These are phyloP conservation scores for Ephemerocybe angulata DNA, from an alignment of 768 basidiomycete genomes.

Conservation along the genomic window DNA sequence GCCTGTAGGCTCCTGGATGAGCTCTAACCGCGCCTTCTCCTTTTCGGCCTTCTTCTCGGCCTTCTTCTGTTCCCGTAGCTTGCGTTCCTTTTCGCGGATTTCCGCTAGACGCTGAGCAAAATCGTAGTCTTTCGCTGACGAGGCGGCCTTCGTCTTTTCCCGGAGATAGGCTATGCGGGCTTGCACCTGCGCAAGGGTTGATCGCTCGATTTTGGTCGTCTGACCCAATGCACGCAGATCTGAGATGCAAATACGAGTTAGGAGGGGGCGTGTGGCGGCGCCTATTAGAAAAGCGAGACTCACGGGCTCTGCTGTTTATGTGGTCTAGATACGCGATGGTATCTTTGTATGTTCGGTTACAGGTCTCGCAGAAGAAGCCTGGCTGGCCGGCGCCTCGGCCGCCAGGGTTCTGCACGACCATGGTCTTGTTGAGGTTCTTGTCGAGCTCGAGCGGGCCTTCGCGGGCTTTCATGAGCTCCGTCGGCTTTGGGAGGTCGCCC, in stretches of 20 bases:
- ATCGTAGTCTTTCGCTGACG: constrained; percentile 87
- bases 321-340: constrained; percentile 93
- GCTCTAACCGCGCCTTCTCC: constrained; percentile 64
- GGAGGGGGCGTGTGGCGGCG: background rate
- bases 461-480: constrained; percentile 87
- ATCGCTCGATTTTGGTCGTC: constrained; percentile 85
- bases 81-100: constrained; percentile 69
- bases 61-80: constrained; percentile 69
- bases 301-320: constrained; percentile 90
- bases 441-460: constrained; percentile 84
- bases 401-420: constrained; percentile 84
- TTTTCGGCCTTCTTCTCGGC: constrained; percentile 76
- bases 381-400: constrained; percentile 86
- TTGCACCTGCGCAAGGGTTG: constrained; percentile 90
- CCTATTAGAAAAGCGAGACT: constrained; percentile 30
- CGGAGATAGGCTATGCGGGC: constrained; percentile 84
- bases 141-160: constrained; percentile 80
- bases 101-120: constrained; percentile 87
- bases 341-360: constrained; percentile 90
- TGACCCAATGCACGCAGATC: constrained; percentile 95
- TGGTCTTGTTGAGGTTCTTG: constrained; percentile 92
- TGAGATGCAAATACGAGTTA: constrained; percentile 27
- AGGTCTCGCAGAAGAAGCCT: constrained; percentile 91
- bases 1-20: constrained; percentile 47
- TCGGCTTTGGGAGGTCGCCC: constrained; percentile 88